phyloP scores from a whole-genome alignment of 305 asterid species.

The Ajuga reptans region DNA sequence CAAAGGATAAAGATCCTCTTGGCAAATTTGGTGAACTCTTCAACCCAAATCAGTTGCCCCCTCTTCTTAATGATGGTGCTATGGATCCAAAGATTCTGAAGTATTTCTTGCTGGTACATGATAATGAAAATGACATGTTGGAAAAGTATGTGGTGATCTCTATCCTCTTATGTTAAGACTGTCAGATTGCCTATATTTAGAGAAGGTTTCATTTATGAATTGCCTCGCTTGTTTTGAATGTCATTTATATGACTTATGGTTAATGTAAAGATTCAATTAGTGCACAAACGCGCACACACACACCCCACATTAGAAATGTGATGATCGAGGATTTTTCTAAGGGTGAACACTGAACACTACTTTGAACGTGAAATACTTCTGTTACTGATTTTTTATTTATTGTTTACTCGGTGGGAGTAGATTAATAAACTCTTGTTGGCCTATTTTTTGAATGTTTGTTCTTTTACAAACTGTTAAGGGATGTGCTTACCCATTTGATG shows the following conservation, averaged over 20 bases:
- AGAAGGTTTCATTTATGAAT: constrained; percentile 8
- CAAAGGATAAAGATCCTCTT: constrained; percentile 76
- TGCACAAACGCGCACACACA: too few relatives aligned
- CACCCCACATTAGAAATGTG: background rate
- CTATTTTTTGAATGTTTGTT: background rate
- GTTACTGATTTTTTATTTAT: background rate
- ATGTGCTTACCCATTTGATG: background rate
- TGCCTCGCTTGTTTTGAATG: constrained; percentile 6
- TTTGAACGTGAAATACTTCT: background rate
- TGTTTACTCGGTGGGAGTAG: background rate
- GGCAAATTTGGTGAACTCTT: constrained; percentile 76
- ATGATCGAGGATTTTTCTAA: constrained; percentile 2
- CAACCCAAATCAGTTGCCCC: constrained; percentile 68
- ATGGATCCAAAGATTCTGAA: constrained; percentile 96
- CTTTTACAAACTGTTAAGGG: background rate
- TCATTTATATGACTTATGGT: background rate
- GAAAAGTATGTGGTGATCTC: constrained; percentile 50
- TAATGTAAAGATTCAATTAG: background rate
- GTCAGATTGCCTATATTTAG: constrained; percentile 4
- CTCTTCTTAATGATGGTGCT: constrained; percentile 80
- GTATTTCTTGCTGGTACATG: constrained; percentile 79
- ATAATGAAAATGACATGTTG: constrained; percentile 50
- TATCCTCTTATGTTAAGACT: constrained; percentile 12
- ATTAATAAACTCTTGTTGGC: background rate
- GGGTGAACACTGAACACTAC: background rate